Base-by-base conservation (phyloP, 495 filamentous ascomycete genomes). In the Tuber borchii region DNA sequence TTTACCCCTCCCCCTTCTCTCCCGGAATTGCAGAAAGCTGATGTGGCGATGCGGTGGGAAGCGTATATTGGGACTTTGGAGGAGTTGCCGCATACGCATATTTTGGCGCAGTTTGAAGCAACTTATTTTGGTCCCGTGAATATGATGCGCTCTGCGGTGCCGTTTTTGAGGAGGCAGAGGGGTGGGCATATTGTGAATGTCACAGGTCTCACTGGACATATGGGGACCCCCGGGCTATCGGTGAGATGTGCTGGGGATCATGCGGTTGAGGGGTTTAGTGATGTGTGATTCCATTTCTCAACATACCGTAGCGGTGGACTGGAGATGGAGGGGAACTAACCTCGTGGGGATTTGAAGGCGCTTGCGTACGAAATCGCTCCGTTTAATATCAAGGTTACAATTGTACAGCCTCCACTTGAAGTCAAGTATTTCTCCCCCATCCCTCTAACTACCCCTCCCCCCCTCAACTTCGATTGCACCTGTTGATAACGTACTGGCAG, bases 181-280 rank as follows among this genome's bases (percentile, higher is more conserved):
- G 91, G 89, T 6, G 95, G 95, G 0, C 95, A 99, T 85, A 90
- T 99, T 74, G 90, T 97, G 80, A 89, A 97, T 74, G 86, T 98
- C 2, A 95, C 93, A 37, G 94, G 93, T 70, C 92, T 97, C 81
- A 94, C 93, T 44, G 93, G 93, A 9, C 93, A 97, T 84, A 91
- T 99, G 78, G 95, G 94, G 42, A 97, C 95, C 3, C 95, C 95
- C 0, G 93, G 93, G 20, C 88, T 98, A 83, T 89, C 92, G 68
- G 92, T 95, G 87, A 96, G 95, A 83, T 93, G 93, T 80, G 94
- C 95, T 69, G 90, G 93, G 39, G 93, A 93, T 61, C 97, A 96
- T 93, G 95, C 95, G 12, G 88, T 98, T 9, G 95, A 99, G 84
- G 95, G 95, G n/a, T 97, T 95, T 84, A 97, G 93, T 85, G 95